Percentiles rank a stretch among this genome's conserved stretches.
phyloP scores from a whole-genome alignment of 2,329 filamentous ascomycete genomes.

The Hymenoscyphus albidus region DNA sequence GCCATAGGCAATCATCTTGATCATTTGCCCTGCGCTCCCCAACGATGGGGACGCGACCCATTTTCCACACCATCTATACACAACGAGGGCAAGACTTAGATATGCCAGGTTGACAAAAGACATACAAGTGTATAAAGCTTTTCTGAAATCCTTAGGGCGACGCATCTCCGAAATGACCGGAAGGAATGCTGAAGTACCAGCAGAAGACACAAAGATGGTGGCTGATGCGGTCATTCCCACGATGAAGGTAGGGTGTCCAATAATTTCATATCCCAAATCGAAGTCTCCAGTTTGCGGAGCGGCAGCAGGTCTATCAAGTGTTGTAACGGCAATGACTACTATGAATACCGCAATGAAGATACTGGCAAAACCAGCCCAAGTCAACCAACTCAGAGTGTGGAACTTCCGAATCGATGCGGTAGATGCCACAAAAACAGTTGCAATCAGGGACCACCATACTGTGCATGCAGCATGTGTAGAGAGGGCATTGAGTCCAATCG shows the following conservation, averaged over 20 bases:
- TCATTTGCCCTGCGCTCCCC: slow-evolving; percentile 53
- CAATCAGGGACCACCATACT: slow-evolving; percentile 53
- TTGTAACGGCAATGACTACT: slow-evolving; percentile 51
- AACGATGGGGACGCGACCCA: slow-evolving; percentile 61
- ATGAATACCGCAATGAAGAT: slow-evolving; percentile 57
- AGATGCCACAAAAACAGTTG: slow-evolving; percentile 46
- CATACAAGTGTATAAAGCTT: slow-evolving; percentile 58
- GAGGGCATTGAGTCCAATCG: slow-evolving; percentile 56
- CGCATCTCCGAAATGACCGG: slow-evolving; percentile 65
- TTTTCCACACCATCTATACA: slow-evolving; percentile 57
- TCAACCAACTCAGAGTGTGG: slow-evolving; percentile 58
- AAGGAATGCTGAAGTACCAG: slow-evolving; percentile 57
- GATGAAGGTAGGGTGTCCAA: slow-evolving; percentile 54
- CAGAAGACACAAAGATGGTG: slow-evolving; percentile 57
- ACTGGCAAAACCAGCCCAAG: slow-evolving; percentile 56
- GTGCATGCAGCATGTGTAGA: slow-evolving; percentile 56
- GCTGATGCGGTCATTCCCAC: slow-evolving; percentile 54
- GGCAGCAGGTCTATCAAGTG: slow-evolving; percentile 53
- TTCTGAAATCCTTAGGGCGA: slow-evolving; percentile 54
- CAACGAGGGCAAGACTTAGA: slow-evolving; percentile 49
- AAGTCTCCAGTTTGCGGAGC: slow-evolving; percentile 56
- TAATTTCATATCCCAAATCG: slow-evolving; percentile 55
- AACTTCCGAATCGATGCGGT: slow-evolving; percentile 55
- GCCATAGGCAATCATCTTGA: slow-evolving; percentile 61
- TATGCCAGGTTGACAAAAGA: slow-evolving; percentile 53